Percentiles rank a stretch among this genome's conserved stretches.
Evolutionary conservation across 805 yeast species (phyloP).

Genomic region (Crinitomyces ghanaensis): DNA sequence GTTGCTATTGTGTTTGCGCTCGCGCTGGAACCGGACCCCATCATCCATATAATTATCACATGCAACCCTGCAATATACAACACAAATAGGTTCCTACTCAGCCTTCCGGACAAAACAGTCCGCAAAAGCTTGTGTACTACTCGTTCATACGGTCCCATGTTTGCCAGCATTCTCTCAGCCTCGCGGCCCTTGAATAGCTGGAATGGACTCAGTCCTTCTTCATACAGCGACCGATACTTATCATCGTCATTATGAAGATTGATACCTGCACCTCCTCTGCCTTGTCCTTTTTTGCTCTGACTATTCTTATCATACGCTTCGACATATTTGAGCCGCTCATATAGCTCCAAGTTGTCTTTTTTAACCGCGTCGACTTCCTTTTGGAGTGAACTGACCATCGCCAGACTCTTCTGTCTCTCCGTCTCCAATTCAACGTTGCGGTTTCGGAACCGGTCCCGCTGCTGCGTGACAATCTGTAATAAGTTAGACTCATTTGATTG

Average conservation of each 20-base stretch:
- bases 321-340: conserved; percentile 45
- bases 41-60: conserved; percentile 51
- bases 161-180: conserved; percentile 59
- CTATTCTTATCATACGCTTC: conserved; percentile 15
- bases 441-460: conserved; percentile 85
- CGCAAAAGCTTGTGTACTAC: conserved; percentile 62
- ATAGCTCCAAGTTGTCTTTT: conserved; percentile 64
- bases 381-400: conserved; percentile 46
- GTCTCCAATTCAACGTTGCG: conserved; percentile 76
- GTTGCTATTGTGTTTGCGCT: too few relatives aligned
- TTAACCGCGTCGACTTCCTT: conserved; percentile 54
- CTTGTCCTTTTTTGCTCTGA: background rate
- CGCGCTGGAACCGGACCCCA: conserved; percentile 9
- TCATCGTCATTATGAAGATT: conserved; percentile 40
- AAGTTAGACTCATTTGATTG: conserved; percentile 33
- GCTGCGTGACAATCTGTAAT: conserved; percentile 82
- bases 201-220: conserved; percentile 69
- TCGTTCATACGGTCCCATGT: conserved; percentile 67
- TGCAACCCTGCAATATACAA: conserved; percentile 68
- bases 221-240: conserved; percentile 53
- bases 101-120: conserved; percentile 60
- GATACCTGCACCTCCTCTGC: conserved; percentile 2
- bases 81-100: conserved; percentile 61
- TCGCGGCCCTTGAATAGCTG: conserved; percentile 72
- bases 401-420: conserved; percentile 51